Evolutionary conservation across 768 basidiomycete species (phyloP).

Genomic region (Trametes cubensis): DNA sequence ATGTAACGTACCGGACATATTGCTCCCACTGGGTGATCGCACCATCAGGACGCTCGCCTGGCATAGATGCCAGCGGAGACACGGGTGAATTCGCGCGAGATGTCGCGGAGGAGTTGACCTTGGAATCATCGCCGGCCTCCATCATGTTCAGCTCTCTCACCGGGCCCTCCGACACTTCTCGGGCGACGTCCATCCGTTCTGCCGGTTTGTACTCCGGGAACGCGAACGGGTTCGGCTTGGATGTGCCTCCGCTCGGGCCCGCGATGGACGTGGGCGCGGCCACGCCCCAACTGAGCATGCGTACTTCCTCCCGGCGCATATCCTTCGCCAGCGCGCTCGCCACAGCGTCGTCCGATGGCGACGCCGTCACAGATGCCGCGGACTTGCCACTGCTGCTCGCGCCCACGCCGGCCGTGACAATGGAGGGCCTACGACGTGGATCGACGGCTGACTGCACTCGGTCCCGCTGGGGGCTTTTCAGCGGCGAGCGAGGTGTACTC

Average conservation of each 20-base stretch:
- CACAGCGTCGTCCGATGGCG: conserved; percentile 3
- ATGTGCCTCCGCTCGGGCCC: neutral
- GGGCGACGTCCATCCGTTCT: conserved; percentile 8
- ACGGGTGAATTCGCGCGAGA: conserved; percentile 1
- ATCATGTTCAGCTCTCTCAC: conserved; percentile 7
- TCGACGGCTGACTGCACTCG: neutral
- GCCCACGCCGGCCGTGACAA: neutral
- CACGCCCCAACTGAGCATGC: conserved; percentile 14
- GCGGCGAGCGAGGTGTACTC: conserved; percentile 5
- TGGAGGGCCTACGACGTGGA: neutral
- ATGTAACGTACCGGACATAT: conserved; percentile 10
- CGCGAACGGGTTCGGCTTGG: conserved; percentile 13
- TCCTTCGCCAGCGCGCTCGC: neutral
- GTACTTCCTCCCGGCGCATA: neutral
- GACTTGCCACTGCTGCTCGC: neutral
- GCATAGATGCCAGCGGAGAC: neutral
- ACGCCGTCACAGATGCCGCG: neutral
- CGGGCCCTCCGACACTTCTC: neutral
- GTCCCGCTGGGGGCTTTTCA: conserved; percentile 1
- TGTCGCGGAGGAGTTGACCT: neutral
- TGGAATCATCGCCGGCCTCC: neutral
- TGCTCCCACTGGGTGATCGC: conserved; percentile 2
- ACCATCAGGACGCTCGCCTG: neutral
- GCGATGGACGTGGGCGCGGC: neutral
- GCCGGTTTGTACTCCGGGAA: conserved; percentile 14